Evolutionary conservation across 805 yeast species (phyloP).

Genomic region (Saccharomycopsis oosterbeekiorum): DNA sequence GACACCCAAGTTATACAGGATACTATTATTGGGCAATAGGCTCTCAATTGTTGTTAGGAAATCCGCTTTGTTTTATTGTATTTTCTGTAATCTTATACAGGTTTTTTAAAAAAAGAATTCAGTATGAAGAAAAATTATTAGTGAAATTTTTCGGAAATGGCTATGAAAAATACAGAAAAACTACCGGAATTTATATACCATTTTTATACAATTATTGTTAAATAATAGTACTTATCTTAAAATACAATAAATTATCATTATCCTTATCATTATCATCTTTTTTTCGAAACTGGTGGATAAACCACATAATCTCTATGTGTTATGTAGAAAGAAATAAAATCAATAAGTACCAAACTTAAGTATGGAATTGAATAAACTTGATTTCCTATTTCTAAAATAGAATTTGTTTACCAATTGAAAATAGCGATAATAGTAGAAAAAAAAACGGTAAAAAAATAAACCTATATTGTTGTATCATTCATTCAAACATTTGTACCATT

Average conservation of each 20-base stretch:
- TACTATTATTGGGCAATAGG: slow-evolving; percentile 93
- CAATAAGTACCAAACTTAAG: no score
- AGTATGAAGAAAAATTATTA: slow-evolving; percentile 58
- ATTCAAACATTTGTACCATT: background rate
- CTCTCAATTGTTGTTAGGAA: slow-evolving; percentile 59
- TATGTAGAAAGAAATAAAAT: no score
- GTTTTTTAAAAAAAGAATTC: slow-evolving; percentile 63
- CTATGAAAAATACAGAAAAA: slow-evolving; percentile 43
- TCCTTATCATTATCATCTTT: no score
- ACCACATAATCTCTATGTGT: no score
- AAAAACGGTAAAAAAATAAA: background rate
- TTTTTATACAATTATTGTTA: slow-evolving; percentile 28
- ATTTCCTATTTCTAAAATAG: background rate
- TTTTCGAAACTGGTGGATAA: no score
- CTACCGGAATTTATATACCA: slow-evolving; percentile 56
- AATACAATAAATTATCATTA: no score
- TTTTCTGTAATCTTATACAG: slow-evolving; percentile 52
- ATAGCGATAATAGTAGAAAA: background rate
- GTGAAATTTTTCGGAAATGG: slow-evolving; percentile 60
- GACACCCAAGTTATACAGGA: slow-evolving; percentile 92
- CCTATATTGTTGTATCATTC: background rate
- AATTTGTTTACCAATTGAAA: background rate
- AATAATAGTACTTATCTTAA: background rate
- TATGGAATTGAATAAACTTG: no score
- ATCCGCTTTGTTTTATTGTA: slow-evolving; percentile 45